Evolutionary conservation across 83 land plant species (phyloP).

Genomic region (Picea abies): DNA sequence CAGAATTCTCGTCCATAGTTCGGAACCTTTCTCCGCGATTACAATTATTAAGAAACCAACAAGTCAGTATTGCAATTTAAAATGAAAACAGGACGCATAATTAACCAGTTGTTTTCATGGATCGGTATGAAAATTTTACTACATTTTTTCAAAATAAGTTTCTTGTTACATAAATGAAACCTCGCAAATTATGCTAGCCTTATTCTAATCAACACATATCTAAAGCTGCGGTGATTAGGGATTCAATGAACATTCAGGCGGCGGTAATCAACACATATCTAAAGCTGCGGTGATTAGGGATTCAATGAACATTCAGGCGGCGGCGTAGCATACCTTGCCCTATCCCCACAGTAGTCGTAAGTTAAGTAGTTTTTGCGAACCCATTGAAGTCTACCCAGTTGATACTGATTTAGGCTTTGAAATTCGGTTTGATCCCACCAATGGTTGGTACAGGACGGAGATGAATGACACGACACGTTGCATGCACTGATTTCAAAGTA

Average conservation of each 20-base stretch:
- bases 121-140: too few relatives aligned
- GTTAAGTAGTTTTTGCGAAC: conserved; percentile 32
- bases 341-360: conserved; percentile 44
- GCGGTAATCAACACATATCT: background rate
- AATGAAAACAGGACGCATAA: too few relatives aligned
- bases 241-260: conserved; percentile 35
- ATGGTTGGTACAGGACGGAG: background rate
- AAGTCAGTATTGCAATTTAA: too few relatives aligned
- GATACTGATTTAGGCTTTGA: background rate
- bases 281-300: background rate
- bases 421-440: background rate
- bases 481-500: conserved; percentile 15
- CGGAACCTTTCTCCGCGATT: too few relatives aligned
- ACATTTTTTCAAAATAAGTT: too few relatives aligned
- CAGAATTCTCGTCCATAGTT: too few relatives aligned
- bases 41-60: too few relatives aligned
- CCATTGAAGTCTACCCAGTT: background rate
- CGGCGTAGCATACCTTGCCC: conserved; percentile 23
- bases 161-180: too few relatives aligned
- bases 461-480: background rate
- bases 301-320: conserved; percentile 39
- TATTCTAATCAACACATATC: too few relatives aligned
- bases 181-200: too few relatives aligned
- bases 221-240: background rate
- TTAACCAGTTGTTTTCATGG: too few relatives aligned